Percentiles rank a stretch among this genome's conserved stretches.
These are phyloP conservation scores for Ogataea trehaloabstinens DNA, from an alignment of 805 yeast species.

Conservation along the genomic window DNA sequence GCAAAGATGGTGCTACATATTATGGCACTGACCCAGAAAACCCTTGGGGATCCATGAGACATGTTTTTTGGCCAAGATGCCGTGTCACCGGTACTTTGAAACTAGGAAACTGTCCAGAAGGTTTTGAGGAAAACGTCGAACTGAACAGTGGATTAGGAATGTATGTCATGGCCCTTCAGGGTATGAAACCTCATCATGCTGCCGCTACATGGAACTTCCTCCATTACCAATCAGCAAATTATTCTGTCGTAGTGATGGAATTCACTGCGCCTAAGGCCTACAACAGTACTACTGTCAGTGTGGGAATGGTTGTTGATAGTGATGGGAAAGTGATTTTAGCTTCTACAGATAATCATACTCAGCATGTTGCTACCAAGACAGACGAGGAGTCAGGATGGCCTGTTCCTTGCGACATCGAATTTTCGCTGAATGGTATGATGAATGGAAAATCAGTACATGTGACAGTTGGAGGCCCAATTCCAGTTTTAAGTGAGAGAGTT, in stretches of 20 bases:
- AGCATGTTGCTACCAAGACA: slow-evolving; percentile 51
- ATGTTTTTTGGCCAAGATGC: slow-evolving; percentile 94
- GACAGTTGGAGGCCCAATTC: slow-evolving; percentile 58
- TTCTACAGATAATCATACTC: slow-evolving; percentile 62
- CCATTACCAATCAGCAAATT: slow-evolving; percentile 75
- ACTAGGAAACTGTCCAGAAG: slow-evolving; percentile 33
- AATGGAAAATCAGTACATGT: slow-evolving; percentile 37
- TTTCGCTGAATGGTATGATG: slow-evolving; percentile 38
- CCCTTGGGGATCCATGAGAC: slow-evolving; percentile 99
- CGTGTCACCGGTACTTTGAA: slow-evolving; percentile 62
- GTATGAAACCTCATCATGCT: slow-evolving; percentile 99
- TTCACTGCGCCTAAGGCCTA: slow-evolving; percentile 92
- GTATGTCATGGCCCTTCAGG: slow-evolving; percentile 96
- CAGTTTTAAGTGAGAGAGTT: slow-evolving; percentile 75
- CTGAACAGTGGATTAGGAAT: slow-evolving; percentile 43
- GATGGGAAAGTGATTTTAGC: slow-evolving; percentile 59
- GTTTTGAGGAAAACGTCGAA: slow-evolving; percentile 23
- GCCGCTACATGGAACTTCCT: slow-evolving; percentile 96
- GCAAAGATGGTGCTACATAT: slow-evolving; percentile 78
- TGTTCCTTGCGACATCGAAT: slow-evolving; percentile 67
- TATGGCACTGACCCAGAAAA: slow-evolving; percentile 81
- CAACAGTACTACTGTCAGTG: slow-evolving; percentile 73
- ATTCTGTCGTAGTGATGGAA: slow-evolving; percentile 86
- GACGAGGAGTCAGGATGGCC: slow-evolving; percentile 94
- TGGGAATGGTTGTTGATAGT: slow-evolving; percentile 71